Evolutionary conservation across 345 rosid species (phyloP).

Genomic region (Aurinia saxatilis): DNA sequence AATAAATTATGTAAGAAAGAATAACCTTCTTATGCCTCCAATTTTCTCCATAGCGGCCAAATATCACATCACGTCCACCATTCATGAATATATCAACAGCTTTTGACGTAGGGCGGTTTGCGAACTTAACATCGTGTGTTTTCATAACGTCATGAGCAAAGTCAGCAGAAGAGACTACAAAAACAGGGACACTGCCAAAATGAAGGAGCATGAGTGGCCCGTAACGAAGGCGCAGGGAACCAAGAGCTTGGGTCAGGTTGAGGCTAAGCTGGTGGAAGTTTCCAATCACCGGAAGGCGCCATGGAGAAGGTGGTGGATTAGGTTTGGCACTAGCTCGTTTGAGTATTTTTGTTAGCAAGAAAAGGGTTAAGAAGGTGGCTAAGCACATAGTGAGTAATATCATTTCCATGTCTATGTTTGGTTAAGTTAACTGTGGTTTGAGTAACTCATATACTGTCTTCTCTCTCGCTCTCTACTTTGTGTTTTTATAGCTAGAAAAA

Average conservation of each 20-base stretch:
- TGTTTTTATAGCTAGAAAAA: too few relatives aligned
- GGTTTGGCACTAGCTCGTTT: too few relatives aligned
- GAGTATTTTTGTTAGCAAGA: too few relatives aligned
- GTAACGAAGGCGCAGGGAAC: slow-evolving; percentile 19
- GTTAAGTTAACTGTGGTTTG: too few relatives aligned
- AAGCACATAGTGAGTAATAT: neutral
- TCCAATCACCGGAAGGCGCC: slow-evolving; percentile 42
- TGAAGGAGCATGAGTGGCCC: slow-evolving; percentile 53
- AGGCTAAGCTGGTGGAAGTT: slow-evolving; percentile 44
- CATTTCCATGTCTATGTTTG: neutral
- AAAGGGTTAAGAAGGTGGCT: neutral
- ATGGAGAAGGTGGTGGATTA: slow-evolving; percentile 32
- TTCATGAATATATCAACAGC: slow-evolving; percentile 23
- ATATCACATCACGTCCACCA: slow-evolving; percentile 25
- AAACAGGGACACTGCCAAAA: slow-evolving; percentile 30
- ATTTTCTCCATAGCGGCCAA: slow-evolving; percentile 44
- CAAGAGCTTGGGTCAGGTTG: slow-evolving; percentile 38
- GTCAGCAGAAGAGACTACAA: slow-evolving; percentile 44
- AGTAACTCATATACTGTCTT: too few relatives aligned
- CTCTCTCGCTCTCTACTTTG: too few relatives aligned
- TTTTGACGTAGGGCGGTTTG: slow-evolving; percentile 30
- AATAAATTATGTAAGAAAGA: too few relatives aligned
- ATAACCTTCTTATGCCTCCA: slow-evolving; percentile 26
- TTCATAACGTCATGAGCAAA: slow-evolving; percentile 36
- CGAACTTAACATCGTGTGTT: slow-evolving; percentile 40